Evolutionary conservation across 257 asterid species (phyloP).

Genomic region (Lycium ferocissimum): DNA sequence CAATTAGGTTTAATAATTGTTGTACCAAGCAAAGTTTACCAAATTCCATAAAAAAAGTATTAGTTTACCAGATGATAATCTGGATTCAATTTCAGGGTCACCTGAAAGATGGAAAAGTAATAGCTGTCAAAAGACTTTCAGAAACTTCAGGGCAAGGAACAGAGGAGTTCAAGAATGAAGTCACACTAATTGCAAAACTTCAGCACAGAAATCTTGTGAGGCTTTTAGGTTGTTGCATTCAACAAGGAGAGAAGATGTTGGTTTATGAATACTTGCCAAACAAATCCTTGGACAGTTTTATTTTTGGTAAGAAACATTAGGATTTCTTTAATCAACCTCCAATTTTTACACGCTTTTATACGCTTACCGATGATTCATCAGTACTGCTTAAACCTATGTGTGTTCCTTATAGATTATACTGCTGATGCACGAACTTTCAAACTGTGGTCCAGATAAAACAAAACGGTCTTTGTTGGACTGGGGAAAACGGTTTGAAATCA

Average conservation of each 20-base stretch:
- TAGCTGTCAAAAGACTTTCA: slow-evolving; percentile 45
- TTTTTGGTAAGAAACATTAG: slow-evolving; percentile 40
- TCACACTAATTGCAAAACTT: slow-evolving; percentile 43
- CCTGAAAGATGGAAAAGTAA: slow-evolving; percentile 37
- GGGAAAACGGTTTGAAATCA: slow-evolving; percentile 40
- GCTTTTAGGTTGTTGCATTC: slow-evolving; percentile 45
- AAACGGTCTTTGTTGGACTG: slow-evolving; percentile 38
- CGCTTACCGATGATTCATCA: neutral
- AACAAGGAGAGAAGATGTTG: slow-evolving; percentile 47
- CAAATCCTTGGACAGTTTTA: slow-evolving; percentile 44
- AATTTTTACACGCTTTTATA: neutral
- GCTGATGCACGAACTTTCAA: neutral
- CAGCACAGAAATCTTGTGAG: slow-evolving; percentile 51
- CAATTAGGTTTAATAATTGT: neutral
- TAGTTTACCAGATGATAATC: neutral
- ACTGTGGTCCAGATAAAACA: slow-evolving; percentile 33
- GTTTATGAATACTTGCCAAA: slow-evolving; percentile 47
- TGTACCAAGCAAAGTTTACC: neutral
- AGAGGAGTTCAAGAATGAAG: slow-evolving; percentile 47
- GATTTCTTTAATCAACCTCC: neutral
- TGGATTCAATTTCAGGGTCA: slow-evolving; percentile 34
- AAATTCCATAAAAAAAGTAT: neutral
- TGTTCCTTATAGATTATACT: neutral
- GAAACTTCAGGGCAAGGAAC: slow-evolving; percentile 43
- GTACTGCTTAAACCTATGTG: neutral